Evolutionary conservation across 2,329 filamentous ascomycete species (phyloP), one percentile per base, ranked within the genome.

Genomic region (Diplocarpon rosae): DNA sequence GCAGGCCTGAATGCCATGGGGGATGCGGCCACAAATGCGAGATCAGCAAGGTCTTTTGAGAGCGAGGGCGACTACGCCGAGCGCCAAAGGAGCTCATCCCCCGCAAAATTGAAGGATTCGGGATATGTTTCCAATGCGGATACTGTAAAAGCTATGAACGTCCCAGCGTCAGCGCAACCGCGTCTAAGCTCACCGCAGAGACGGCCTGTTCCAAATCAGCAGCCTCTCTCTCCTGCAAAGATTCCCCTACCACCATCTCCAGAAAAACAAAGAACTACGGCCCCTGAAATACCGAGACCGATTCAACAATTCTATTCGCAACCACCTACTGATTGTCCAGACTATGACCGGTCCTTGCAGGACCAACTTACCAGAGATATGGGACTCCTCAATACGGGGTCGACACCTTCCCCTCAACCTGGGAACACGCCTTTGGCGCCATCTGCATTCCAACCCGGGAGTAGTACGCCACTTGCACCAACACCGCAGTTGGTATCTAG

Each of bases 21-120:
- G 53, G 85, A 89, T 48, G 82, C 83, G 28, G 83, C 82, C 11
- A 80, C 84, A 14, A 95, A 95, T 61, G 77, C 83, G 14, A 75
- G 88, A 46, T 72, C 76, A 29, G 68, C 76, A 11, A 67, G 70
- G 37, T 68, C 71, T 1, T 59, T 69, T 13, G 75, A 77, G 20
- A 65, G 59, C 12, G 57, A 63, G 13, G 68, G 68, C 8, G 70
- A 76, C 54, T 73, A 72, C 39, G 71, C 68, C 35, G 75, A 78
- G 50, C 66, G 65, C 39, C 66, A 68, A 34, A 65, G 73, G 42
- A 71, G 71, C 39, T 58, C 56, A 12, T 75, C 71, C 54, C 75
- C 75, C 1, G 69, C 63, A 37, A 80, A 79, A 63, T 61, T 65
- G 62, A 66, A 58, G 42, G 64, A 69, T 46, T 58, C 57, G 3